These are phyloP conservation scores for Artemisia tridentata DNA, from an alignment of 129 eudicot species.

Conservation along the genomic window DNA sequence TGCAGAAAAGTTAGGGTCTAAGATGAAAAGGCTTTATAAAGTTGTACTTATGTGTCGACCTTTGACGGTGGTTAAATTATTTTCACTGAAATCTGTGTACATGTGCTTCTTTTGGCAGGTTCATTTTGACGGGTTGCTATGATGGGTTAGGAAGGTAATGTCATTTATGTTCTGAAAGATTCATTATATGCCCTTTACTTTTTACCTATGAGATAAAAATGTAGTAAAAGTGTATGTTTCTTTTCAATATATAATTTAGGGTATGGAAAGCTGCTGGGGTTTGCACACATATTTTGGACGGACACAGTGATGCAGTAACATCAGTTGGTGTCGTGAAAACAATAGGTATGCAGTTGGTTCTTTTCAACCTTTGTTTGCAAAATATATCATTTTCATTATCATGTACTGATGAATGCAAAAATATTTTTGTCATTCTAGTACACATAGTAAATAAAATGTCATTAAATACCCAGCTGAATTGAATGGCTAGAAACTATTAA, in stretches of 20 bases:
- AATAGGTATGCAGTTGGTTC: conserved; percentile 37
- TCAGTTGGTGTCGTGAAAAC: conserved; percentile 61
- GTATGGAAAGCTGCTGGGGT: conserved; percentile 76
- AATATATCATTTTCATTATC: conserved; percentile 12
- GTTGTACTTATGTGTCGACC: conserved; percentile 8
- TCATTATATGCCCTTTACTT: not conserved
- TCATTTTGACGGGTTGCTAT: conserved; percentile 84
- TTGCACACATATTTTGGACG: conserved; percentile 83
- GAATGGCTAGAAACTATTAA: not conserved
- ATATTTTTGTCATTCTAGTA: not conserved
- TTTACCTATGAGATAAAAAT: not conserved
- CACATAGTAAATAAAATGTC: not conserved
- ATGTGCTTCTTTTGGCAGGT: conserved; percentile 42
- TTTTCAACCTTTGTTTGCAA: too few relatives aligned
- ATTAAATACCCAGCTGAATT: conserved; percentile 2
- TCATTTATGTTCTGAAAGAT: not conserved
- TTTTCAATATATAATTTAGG: conserved; percentile 34
- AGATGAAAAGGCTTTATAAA: not conserved
- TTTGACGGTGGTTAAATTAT: not conserved
- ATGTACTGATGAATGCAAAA: not conserved
- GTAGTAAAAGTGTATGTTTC: not conserved
- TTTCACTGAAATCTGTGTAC: conserved; percentile 4
- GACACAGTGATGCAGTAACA: conserved; percentile 76
- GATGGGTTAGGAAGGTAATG: conserved; percentile 85
- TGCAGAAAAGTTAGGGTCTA: not conserved